Percentiles rank a stretch among this genome's conserved stretches.
phyloP scores from a whole-genome alignment of 2,329 filamentous ascomycete species.

The Scolecobasidium constrictum region DNA sequence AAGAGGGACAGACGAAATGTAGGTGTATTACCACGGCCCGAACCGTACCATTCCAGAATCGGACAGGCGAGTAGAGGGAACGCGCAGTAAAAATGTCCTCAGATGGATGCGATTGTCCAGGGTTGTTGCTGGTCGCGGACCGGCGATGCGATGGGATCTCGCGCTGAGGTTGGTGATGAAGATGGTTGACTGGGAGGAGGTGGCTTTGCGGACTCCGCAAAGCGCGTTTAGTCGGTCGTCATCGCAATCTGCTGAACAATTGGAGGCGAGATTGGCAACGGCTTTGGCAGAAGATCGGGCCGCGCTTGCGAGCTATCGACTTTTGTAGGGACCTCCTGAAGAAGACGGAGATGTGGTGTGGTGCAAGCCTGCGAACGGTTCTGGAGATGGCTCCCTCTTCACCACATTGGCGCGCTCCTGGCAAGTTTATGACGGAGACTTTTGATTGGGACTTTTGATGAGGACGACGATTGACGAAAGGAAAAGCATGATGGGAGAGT shows the following conservation, averaged over 20 bases:
- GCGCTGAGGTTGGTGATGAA: background rate
- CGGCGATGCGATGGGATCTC: background rate
- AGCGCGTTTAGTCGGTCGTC: background rate
- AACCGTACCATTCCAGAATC: slow-evolving; percentile 1
- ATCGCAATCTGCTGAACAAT: background rate
- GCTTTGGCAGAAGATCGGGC: background rate
- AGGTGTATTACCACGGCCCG: background rate
- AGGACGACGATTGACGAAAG: background rate
- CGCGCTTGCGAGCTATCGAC: background rate
- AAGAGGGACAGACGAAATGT: background rate
- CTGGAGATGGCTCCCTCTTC: no score
- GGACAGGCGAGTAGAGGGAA: background rate
- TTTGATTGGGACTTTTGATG: background rate
- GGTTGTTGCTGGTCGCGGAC: background rate
- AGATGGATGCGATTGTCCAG: background rate
- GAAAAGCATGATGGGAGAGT: background rate
- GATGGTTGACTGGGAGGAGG: background rate
- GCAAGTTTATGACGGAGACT: background rate
- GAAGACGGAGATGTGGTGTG: no score
- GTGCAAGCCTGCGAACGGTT: no score
- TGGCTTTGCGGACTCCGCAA: background rate
- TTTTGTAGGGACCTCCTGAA: background rate
- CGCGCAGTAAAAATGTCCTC: background rate
- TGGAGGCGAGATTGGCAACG: background rate
- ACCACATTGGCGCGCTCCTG: no score